These are phyloP conservation scores for Diaporthe caulivora DNA, from an alignment of 2,329 filamentous ascomycete genomes.

Conservation along the genomic window DNA sequence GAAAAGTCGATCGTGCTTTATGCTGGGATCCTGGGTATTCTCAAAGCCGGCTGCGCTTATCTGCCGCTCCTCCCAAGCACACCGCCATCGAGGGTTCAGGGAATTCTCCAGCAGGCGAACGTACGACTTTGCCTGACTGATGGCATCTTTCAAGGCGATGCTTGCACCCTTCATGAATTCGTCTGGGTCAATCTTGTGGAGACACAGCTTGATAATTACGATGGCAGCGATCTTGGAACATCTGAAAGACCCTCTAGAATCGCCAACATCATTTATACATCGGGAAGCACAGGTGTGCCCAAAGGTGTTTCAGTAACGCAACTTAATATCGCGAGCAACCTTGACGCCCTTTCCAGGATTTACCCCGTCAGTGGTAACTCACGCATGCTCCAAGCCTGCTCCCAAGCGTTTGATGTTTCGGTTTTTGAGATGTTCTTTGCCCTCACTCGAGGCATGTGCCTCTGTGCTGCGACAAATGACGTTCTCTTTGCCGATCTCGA, in stretches of 20 bases:
- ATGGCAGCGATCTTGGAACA: constrained; percentile 53
- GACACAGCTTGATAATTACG: constrained; percentile 45
- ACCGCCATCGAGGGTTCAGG: constrained; percentile 69
- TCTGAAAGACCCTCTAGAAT: constrained; percentile 61
- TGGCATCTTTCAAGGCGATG: constrained; percentile 39
- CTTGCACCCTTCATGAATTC: constrained; percentile 40
- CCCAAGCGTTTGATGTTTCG: constrained; percentile 87
- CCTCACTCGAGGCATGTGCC: constrained; percentile 81
- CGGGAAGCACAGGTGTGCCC: constrained; percentile 83
- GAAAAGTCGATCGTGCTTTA: constrained; percentile 83
- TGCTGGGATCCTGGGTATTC: constrained; percentile 77
- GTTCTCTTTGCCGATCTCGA: constrained; percentile 81
- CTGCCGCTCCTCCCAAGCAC: constrained; percentile 83
- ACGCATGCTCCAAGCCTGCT: constrained; percentile 84
- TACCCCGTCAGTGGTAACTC: constrained; percentile 71
- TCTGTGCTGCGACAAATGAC: constrained; percentile 83
- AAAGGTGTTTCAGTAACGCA: constrained; percentile 87
- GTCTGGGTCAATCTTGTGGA: constrained; percentile 52
- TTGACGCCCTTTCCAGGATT: constrained; percentile 73
- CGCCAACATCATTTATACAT: constrained; percentile 86
- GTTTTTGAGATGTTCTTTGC: constrained; percentile 93
- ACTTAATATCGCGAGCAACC: constrained; percentile 80
- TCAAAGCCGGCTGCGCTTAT: constrained; percentile 83
- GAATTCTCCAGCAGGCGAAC: constrained; percentile 73
- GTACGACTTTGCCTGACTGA: constrained; percentile 61